Conservation (phyloP, 2,329 filamentous ascomycete genomes). For the Nemania sp. region DNA sequence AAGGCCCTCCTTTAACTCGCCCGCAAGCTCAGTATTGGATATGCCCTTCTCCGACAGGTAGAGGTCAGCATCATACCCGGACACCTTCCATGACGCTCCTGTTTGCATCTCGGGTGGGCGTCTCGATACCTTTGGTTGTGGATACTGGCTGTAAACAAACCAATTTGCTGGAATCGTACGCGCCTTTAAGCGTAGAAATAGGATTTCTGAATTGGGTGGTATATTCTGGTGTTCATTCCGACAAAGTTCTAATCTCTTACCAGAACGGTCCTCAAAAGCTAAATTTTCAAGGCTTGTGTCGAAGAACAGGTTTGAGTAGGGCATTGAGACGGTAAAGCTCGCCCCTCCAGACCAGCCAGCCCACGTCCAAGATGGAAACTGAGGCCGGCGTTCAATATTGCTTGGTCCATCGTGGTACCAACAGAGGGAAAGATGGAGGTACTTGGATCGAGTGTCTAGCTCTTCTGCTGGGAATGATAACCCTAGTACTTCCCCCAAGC, state of each 20-base stretch:
- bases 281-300: too few species aligned
- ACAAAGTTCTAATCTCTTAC: background rate
- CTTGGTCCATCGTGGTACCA: background rate
- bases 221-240: background rate
- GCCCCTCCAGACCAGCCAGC: slow-evolving; percentile 10
- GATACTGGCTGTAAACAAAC: background rate
- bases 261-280: background rate
- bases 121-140: too few species aligned
- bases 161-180: background rate
- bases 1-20: background rate
- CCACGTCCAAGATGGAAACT: slow-evolving; percentile 24
- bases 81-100: background rate
- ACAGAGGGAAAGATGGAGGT: background rate
- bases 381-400: background rate
- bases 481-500: background rate
- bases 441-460: background rate
- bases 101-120: background rate
- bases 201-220: background rate
- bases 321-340: background rate
- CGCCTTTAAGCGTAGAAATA: background rate
- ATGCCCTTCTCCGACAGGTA: background rate
- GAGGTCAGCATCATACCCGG: background rate
- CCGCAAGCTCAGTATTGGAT: background rate
- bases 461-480: slow-evolving; percentile 1
- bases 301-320: too few species aligned